Conservation (phyloP, 208 protist species). For the Strigomonas culicis region DNA sequence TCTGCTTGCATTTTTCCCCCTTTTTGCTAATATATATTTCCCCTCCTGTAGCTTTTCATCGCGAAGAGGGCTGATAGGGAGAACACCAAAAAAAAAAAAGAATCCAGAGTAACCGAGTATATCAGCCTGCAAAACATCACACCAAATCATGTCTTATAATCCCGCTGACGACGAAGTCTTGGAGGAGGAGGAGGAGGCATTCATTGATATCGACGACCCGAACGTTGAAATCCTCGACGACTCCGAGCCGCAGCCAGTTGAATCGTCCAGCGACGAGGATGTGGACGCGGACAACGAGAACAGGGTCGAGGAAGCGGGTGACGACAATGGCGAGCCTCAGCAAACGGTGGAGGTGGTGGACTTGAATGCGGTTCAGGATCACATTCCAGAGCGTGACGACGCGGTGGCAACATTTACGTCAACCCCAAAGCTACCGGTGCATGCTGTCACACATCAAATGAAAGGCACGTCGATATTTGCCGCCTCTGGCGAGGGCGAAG, state of each 20-base stretch:
- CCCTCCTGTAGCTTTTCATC: too few species aligned
- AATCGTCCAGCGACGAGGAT: conserved; percentile 15
- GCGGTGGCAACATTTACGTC: conserved; percentile 50
- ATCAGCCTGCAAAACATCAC: too few species aligned
- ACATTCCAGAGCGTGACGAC: conserved; percentile 79
- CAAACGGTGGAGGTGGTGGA: conserved; percentile 53
- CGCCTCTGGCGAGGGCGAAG: conserved; percentile 67
- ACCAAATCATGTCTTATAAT: conserved; percentile 9
- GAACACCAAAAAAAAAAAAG: too few species aligned
- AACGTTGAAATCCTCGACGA: conserved; percentile 63
- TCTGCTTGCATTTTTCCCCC: neutral
- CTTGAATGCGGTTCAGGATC: conserved; percentile 71
- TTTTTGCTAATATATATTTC: too few species aligned
- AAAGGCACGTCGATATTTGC: conserved; percentile 44
- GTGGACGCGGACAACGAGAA: conserved; percentile 9
- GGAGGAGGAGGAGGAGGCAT: conserved; percentile 63
- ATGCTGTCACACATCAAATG: conserved; percentile 51
- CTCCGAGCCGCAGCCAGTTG: conserved; percentile 12
- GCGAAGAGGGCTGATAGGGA: too few species aligned
- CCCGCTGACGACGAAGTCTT: conserved; percentile 17
- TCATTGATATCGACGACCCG: conserved; percentile 85
- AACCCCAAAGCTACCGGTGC: conserved; percentile 51
- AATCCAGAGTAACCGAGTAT: too few species aligned
- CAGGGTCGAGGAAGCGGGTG: neutral
- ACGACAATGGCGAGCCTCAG: conserved; percentile 13